phyloP scores from a whole-genome alignment of 2,329 filamentous ascomycete species.

The Claviceps humidiphila region DNA sequence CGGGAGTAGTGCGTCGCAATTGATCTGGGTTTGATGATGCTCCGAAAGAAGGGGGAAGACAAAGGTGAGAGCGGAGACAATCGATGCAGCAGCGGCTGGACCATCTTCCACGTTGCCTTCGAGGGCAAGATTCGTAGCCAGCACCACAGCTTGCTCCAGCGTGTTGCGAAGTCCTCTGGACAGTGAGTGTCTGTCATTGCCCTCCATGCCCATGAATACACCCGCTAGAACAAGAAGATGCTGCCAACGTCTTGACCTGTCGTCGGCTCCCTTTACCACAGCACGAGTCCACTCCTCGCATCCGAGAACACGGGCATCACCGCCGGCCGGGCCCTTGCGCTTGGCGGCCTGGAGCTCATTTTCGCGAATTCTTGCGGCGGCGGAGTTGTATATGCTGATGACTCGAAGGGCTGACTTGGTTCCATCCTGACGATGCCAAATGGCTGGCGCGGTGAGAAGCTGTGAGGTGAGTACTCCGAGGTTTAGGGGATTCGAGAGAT shows the following conservation, averaged over 20 bases:
- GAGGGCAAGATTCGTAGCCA: conserved; percentile 66
- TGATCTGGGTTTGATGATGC: conserved; percentile 40
- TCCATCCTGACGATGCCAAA: conserved; percentile 51
- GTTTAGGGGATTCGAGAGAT: conserved; percentile 63
- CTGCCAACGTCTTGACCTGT: conserved; percentile 58
- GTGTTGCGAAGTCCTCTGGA: conserved; percentile 49
- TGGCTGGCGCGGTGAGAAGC: conserved; percentile 54
- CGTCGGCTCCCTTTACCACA: conserved; percentile 43
- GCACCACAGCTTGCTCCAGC: conserved; percentile 60
- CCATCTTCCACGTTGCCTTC: conserved; percentile 28
- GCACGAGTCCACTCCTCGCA: conserved; percentile 43
- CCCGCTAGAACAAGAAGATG: conserved; percentile 72
- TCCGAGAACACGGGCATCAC: conserved; percentile 29
- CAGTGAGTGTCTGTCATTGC: conserved; percentile 49
- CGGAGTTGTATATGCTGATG: conserved; percentile 59
- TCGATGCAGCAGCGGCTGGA: conserved; percentile 31
- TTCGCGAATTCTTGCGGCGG: conserved; percentile 40
- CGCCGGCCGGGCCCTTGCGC: conserved; percentile 18
- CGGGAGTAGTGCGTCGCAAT: conserved; percentile 59
- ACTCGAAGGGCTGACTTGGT: conserved; percentile 51
- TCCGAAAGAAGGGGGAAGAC: conserved; percentile 60
- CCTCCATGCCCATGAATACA: conserved; percentile 63
- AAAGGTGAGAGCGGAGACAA: conserved; percentile 63
- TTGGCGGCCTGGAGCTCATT: conserved; percentile 29
- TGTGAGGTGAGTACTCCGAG: conserved; percentile 60